Conservation (phyloP, 805 yeast genomes). For the Candida xyloterini region DNA sequence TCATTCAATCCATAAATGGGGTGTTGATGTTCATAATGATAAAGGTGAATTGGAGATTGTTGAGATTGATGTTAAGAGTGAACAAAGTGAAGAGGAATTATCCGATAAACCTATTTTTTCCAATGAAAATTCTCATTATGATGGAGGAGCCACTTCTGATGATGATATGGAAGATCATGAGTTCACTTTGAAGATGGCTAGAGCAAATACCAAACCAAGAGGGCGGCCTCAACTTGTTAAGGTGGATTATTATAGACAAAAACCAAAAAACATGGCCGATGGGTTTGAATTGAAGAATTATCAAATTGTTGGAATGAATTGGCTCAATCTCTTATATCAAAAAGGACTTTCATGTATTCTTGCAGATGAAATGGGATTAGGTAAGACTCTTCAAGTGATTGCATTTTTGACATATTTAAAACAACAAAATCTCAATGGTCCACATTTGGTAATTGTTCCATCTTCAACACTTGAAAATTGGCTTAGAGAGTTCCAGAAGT, state of each 20-base stretch:
- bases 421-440: constrained; percentile 58
- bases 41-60: constrained; percentile 65
- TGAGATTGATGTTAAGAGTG: constrained; percentile 43
- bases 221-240: constrained; percentile 15
- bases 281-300: constrained; percentile 75
- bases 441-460: constrained; percentile 93
- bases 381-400: constrained; percentile 95
- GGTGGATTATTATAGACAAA: constrained; percentile 54
- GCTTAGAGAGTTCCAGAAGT: constrained; percentile 89
- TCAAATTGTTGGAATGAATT: constrained; percentile 96
- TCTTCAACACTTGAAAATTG: constrained; percentile 96
- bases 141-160: constrained; percentile 15
- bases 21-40: constrained; percentile 67
- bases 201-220: constrained; percentile 12
- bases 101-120: constrained; percentile 15
- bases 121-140: constrained; percentile 29
- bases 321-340: constrained; percentile 80
- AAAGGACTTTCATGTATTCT: constrained; percentile 83
- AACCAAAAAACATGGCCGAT: constrained; percentile 65
- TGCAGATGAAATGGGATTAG: constrained; percentile 99
- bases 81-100: constrained; percentile 35
- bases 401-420: constrained; percentile 85
- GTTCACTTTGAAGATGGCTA: constrained; percentile 6
- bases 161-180: constrained; percentile 26
- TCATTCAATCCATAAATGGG: constrained; percentile 79